Evolutionary conservation across 2,329 filamentous ascomycete genomes (phyloP), one percentile per base, ranked within the genome.

Genomic region (Boeremia exigua): DNA sequence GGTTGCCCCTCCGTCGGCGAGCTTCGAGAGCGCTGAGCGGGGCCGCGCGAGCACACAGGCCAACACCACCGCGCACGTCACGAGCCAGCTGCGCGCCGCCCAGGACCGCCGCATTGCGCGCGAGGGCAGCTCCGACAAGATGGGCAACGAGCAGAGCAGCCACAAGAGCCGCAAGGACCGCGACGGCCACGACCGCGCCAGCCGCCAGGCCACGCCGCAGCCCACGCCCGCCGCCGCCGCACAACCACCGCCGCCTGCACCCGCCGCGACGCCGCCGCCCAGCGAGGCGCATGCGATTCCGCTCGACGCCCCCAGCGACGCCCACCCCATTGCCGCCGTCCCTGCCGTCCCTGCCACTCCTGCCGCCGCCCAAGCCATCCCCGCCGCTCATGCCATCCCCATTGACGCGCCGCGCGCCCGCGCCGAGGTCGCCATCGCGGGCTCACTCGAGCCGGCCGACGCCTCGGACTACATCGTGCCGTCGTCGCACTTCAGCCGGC

Each of bases 401-500:
- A 74, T 79, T 60, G 68, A 71, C 12, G 53, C 39, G 47, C 42
- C 40, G 36, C 48, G 43, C 10, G 42, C 25, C 55, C 50, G 62
- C 9, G 46, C 52, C 19, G 53, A 54, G 30, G 38, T 58, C 45
- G 53, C 54, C 37, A 55, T 45, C n/a, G 44, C 51, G 30, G 58
- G 58, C 14, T 61, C 66, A n/a, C 58, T 72, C 33, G 68, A 73
- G 54, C 67, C 68, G 51, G 66, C 63, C 57, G 61, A 61, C 38
- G 65, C 71, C 52, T 62, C 64, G 30, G 79, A 77, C 60, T 71
- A 78, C 75, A 63, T 74, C 59, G 60, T 73, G 64, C 58, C 75
- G 62, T 58, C 72, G 19, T 69, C 75, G 66, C 73, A 83, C 76
- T 81, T 79, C 78, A 77, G 83, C 55, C 84, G 89, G n/a, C 94